A percentile compares a stretch with the other conserved stretches of the same genome.
These are phyloP conservation scores for Saccharomycopsis phalli DNA, from an alignment of 1,139 yeast species.

Conservation along the genomic window DNA sequence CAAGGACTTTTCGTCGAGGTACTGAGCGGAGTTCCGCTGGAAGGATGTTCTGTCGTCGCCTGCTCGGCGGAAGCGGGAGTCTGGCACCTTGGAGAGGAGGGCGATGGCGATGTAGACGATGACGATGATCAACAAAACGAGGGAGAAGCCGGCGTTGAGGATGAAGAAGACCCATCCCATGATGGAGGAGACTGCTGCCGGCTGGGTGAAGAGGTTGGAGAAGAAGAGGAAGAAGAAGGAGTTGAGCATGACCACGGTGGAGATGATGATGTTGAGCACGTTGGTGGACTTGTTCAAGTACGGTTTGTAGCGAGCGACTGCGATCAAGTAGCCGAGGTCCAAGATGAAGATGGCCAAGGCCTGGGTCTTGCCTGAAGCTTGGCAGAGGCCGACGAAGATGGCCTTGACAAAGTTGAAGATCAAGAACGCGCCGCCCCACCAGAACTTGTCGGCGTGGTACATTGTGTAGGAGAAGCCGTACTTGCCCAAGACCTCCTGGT, in stretches of 20 bases:
- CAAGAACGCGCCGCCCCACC: constrained; percentile 63
- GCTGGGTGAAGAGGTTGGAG: constrained; percentile 76
- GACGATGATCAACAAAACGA: constrained; percentile 73
- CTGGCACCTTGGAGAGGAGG: constrained; percentile 82
- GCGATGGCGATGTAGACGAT: constrained; percentile 83
- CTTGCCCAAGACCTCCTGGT: constrained; percentile 67
- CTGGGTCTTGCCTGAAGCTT: constrained; percentile 69
- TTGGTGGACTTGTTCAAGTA: constrained; percentile 93
- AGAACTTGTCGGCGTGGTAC: constrained; percentile 80
- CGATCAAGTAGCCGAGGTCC: constrained; percentile 61
- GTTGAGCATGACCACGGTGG: constrained; percentile 70
- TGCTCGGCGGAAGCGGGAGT: constrained; percentile 92
- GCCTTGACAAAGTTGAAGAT: constrained; percentile 65
- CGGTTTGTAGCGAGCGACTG: constrained; percentile 67
- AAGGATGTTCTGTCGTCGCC: constrained; percentile 93
- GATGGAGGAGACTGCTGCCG: constrained; percentile 78
- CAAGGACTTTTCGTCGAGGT: constrained; percentile 12
- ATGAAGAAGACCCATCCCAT: constrained; percentile 92
- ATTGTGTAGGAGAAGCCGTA: constrained; percentile 93
- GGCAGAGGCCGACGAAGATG: constrained; percentile 79
- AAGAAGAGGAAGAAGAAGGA: constrained; percentile 83
- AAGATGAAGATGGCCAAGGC: constrained; percentile 67
- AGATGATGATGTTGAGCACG: constrained; percentile 78
- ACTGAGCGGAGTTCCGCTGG: constrained; percentile 20
- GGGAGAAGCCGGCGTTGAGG: constrained; percentile 81